Conservation (phyloP, 192 early-diverging fungal genomes). For the Dissophora ornata region DNA sequence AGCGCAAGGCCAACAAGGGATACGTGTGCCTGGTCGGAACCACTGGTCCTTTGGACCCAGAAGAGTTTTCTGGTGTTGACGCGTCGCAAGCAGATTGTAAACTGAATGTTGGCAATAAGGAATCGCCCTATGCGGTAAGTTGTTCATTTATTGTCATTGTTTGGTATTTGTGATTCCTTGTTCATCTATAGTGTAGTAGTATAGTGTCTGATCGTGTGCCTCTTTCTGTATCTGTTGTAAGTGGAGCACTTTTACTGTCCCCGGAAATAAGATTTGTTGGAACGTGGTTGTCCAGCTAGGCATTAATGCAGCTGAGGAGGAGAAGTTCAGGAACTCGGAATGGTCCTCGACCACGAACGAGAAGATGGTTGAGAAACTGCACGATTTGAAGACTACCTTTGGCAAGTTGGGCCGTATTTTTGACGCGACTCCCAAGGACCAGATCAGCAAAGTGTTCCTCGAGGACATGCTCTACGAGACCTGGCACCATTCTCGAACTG, state of each 20-base stretch:
- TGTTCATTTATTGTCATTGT: background rate
- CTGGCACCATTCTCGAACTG: constrained; percentile 15
- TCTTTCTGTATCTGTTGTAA: background rate
- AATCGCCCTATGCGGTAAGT: constrained; percentile 5
- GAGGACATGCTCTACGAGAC: constrained; percentile 26
- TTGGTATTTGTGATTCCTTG: background rate
- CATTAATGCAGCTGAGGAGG: background rate
- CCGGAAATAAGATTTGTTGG: constrained; percentile 3
- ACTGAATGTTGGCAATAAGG: background rate
- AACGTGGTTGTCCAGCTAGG: background rate
- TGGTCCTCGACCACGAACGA: constrained; percentile 7
- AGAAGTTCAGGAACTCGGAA: constrained; percentile 9
- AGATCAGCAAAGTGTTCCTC: constrained; percentile 5
- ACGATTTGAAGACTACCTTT: constrained; percentile 2
- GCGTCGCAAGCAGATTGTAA: background rate
- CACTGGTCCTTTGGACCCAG: constrained; percentile 6
- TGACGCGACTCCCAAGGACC: constrained; percentile 6
- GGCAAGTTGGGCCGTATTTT: constrained; percentile 6
- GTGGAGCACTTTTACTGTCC: constrained; percentile 9
- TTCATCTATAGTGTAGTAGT: too few species aligned
- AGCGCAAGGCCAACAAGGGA: background rate
- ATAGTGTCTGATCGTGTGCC: too few species aligned
- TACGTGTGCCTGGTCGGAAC: constrained; percentile 17
- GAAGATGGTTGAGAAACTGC: constrained; percentile 2
- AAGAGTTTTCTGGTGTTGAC: constrained; percentile 6